Evolutionary conservation across 2,329 filamentous ascomycete species (phyloP).

Genomic region (Epichloe gansuensis): DNA sequence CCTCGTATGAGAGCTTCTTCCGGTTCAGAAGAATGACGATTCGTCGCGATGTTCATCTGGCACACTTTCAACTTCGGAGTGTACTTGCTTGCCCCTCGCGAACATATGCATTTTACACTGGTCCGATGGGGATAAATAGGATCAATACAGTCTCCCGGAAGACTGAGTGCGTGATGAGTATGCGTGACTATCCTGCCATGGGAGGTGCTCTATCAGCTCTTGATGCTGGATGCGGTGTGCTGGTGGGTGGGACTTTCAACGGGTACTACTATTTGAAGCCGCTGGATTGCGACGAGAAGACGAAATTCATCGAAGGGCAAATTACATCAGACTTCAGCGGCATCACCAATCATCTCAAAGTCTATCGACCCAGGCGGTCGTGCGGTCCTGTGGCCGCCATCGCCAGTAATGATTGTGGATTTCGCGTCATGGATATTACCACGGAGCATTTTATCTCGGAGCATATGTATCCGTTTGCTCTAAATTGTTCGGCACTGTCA

Average conservation of each 20-base stretch:
- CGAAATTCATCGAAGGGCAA: conserved; percentile 28
- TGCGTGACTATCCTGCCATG: conserved; percentile 24
- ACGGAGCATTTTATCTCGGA: conserved; percentile 47
- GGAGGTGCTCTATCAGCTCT: conserved; percentile 37
- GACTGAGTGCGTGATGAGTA: conserved; percentile 32
- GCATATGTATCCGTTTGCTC: conserved; percentile 42
- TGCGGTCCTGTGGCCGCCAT: conserved; percentile 44
- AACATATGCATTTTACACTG: conserved; percentile 45
- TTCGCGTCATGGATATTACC: conserved; percentile 46
- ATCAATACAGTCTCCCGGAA: conserved; percentile 38
- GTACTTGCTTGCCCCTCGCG: conserved; percentile 45
- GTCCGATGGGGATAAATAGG: conserved; percentile 34
- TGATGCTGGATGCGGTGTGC: conserved; percentile 38
- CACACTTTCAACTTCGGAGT: conserved; percentile 57
- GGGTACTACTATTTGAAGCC: conserved; percentile 41
- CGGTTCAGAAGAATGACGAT: conserved; percentile 46
- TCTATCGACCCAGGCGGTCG: conserved; percentile 41
- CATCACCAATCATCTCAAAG: conserved; percentile 54
- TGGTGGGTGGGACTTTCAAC: conserved; percentile 47
- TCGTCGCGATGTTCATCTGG: conserved; percentile 37
- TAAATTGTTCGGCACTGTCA: conserved; percentile 64
- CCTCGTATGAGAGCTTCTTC: conserved; percentile 38
- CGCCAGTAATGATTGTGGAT: conserved; percentile 48
- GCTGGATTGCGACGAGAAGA: conserved; percentile 28
- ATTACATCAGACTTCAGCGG: conserved; percentile 37